Conservation (phyloP, 2,329 filamentous ascomycete genomes). For the Cladophialophora carrionii region DNA sequence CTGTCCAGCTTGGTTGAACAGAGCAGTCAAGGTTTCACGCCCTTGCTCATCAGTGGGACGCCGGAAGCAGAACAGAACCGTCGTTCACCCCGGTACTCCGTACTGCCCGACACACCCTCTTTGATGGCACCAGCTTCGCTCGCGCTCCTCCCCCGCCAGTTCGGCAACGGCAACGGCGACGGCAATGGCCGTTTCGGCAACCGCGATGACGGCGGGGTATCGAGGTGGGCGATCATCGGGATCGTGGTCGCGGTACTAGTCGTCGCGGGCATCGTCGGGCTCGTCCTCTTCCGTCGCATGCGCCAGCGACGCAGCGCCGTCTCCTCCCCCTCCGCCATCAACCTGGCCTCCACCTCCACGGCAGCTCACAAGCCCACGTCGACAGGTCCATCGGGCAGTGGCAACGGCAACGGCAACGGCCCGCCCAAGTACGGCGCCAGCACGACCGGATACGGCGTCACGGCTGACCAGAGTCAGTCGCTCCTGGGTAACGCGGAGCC, state of each 20-base stretch:
- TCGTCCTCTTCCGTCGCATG: constrained; percentile 15
- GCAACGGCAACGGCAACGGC: not conserved
- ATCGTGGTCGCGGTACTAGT: constrained; percentile 17
- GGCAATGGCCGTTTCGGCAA: not conserved
- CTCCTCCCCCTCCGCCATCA: not conserved
- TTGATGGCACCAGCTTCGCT: constrained; percentile 13
- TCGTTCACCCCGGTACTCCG: not conserved
- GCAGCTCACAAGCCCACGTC: not conserved
- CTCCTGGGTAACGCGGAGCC: constrained; percentile 19
- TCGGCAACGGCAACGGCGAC: constrained; percentile 3
- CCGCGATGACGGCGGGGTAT: not conserved
- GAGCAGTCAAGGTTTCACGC: not conserved
- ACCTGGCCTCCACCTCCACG: constrained; percentile 4
- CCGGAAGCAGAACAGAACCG: not conserved
- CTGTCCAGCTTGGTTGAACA: not conserved
- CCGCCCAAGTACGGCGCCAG: constrained; percentile 12
- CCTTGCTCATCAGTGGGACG: not conserved
- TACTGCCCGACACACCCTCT: not conserved
- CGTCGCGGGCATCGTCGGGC: not conserved
- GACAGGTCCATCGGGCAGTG: not conserved
- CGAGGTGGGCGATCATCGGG: constrained; percentile 10
- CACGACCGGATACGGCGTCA: constrained; percentile 14
- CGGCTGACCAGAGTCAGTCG: constrained; percentile 21
- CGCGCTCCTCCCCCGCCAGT: constrained; percentile 14
- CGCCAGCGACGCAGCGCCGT: not conserved